Base-by-base conservation (phyloP, 208 protist genomes). In the Crithidia thermophila region DNA sequence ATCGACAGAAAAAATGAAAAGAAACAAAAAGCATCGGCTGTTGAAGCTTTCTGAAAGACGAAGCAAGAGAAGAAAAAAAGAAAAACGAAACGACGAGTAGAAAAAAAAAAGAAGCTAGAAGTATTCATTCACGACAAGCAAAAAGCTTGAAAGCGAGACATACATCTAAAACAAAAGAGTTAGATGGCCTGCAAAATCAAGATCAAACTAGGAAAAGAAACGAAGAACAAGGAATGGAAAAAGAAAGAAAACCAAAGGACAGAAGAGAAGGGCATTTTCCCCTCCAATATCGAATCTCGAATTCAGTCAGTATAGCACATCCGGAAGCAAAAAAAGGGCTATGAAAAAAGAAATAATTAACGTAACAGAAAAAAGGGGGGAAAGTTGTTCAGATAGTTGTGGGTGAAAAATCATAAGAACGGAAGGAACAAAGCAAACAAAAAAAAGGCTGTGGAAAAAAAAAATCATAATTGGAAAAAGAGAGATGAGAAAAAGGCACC, bases 401-500 rank as follows among this genome's bases (percentile, higher is more conserved):
- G n/a, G n/a, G n/a, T n/a, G n/a, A n/a, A n/a, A n/a, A n/a, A n/a
- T n/a, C 13, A n/a, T n/a, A n/a, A n/a, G n/a, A n/a, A n/a, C n/a
- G n/a, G n/a, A n/a, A n/a, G n/a, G n/a, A n/a, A n/a, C n/a, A n/a
- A n/a, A n/a, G n/a, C n/a, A n/a, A n/a, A n/a, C n/a, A n/a, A n/a
- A n/a, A n/a, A n/a, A n/a, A n/a, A n/a, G n/a, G n/a, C n/a, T n/a
- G n/a, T n/a, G n/a, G n/a, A n/a, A n/a, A n/a, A n/a, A n/a, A n/a
- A n/a, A n/a, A n/a, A n/a, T n/a, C n/a, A n/a, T 52, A 23, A 10
- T 20, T 34, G 34, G n/a, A 56, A 51, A 56, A 67, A 36, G 34
- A 51, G 23, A 18, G n/a, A 10, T 10, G 13, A 43, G 39, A 16
- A 10, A 43, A 18, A 43, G 16, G 39, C 39, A 43, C 16, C 39